Evolutionary conservation across 2,329 filamentous ascomycete species (phyloP).

Genomic region (Monosporascus ibericus): DNA sequence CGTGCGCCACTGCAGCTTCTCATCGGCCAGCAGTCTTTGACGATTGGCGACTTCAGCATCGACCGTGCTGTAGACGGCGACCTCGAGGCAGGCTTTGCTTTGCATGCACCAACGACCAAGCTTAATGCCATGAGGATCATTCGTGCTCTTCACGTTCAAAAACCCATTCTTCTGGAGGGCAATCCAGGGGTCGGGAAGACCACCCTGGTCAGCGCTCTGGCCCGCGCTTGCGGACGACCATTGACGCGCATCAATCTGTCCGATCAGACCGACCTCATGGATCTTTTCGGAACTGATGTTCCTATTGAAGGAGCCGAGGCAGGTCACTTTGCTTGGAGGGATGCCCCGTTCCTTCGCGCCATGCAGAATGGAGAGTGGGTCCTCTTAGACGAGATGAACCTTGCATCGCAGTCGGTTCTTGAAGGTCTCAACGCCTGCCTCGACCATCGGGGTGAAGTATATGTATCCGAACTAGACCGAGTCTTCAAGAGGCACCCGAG

Average conservation of each 20-base stretch:
- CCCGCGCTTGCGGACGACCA: slow-evolving; percentile 70
- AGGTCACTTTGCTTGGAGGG: slow-evolving; percentile 89
- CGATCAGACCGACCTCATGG: slow-evolving; percentile 96
- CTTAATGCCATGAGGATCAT: slow-evolving; percentile 87
- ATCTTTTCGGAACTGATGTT: slow-evolving; percentile 93
- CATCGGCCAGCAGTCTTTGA: slow-evolving; percentile 47
- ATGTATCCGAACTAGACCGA: slow-evolving; percentile 90
- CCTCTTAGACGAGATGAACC: slow-evolving; percentile 94
- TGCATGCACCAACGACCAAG: slow-evolving; percentile 84
- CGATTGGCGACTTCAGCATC: slow-evolving; percentile 71
- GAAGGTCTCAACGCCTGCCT: slow-evolving; percentile 95
- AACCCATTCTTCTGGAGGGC: slow-evolving; percentile 90
- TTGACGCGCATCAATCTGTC: slow-evolving; percentile 94
- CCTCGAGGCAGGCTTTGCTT: slow-evolving; percentile 61
- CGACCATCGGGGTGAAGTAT: slow-evolving; percentile 92
- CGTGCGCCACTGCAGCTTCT: slow-evolving; percentile 53
- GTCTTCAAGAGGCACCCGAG: slow-evolving; percentile 84
- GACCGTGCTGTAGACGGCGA: slow-evolving; percentile 41
- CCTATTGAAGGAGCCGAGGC: slow-evolving; percentile 88
- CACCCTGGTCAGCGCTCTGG: slow-evolving; percentile 79
- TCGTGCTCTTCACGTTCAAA: slow-evolving; percentile 79
- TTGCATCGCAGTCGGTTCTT: slow-evolving; percentile 92
- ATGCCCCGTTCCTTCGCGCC: slow-evolving; percentile 89
- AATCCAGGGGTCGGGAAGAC: slow-evolving; percentile 99
- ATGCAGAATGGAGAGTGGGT: slow-evolving; percentile 99